These are phyloP conservation scores for Pichia californica DNA, from an alignment of 805 yeast genomes.

Conservation along the genomic window DNA sequence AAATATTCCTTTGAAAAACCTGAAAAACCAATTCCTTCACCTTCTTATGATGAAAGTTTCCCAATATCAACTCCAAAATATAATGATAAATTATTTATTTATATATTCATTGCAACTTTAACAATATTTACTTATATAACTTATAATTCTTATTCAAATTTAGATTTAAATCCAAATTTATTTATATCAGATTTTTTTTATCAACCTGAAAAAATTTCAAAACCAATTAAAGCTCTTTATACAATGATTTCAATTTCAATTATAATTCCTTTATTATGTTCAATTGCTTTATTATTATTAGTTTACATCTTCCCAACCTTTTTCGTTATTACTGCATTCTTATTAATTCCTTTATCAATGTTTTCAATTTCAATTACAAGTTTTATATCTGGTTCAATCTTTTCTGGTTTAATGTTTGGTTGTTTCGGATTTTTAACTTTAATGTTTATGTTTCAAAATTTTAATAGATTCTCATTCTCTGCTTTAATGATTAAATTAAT, in stretches of 20 bases:
- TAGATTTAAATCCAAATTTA: slow-evolving; percentile 1
- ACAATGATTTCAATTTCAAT: slow-evolving; percentile 9
- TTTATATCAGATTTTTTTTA: too few relatives aligned
- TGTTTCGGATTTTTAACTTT: slow-evolving; percentile 18
- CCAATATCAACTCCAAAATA: slow-evolving; percentile 53
- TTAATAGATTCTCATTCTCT: slow-evolving; percentile 25
- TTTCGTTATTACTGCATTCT: slow-evolving; percentile 19
- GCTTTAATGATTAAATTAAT: slow-evolving; percentile 32
- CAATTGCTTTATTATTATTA: slow-evolving; percentile 17
- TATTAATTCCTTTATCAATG: slow-evolving; percentile 20
- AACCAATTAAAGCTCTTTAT: slow-evolving; percentile 10
- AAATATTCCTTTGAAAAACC: slow-evolving; percentile 28
- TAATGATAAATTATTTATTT: slow-evolving; percentile 68
- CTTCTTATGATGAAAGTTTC: slow-evolving; percentile 61
- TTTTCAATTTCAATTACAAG: slow-evolving; percentile 19
- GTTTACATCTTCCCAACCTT: slow-evolving; percentile 25
- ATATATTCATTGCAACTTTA: slow-evolving; percentile 34
- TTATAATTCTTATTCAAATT: slow-evolving; percentile 10
- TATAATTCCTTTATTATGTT: slow-evolving; percentile 18
- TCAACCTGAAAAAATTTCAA: slow-evolving; percentile 2
- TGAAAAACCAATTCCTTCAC: slow-evolving; percentile 23
- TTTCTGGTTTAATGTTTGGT: slow-evolving; percentile 15
- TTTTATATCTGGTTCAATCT: slow-evolving; percentile 16
- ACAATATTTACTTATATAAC: slow-evolving; percentile 13
- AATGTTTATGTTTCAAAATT: slow-evolving; percentile 20